phyloP scores from a whole-genome alignment of 1,139 yeast species.

The Hyphopichia fennica region DNA sequence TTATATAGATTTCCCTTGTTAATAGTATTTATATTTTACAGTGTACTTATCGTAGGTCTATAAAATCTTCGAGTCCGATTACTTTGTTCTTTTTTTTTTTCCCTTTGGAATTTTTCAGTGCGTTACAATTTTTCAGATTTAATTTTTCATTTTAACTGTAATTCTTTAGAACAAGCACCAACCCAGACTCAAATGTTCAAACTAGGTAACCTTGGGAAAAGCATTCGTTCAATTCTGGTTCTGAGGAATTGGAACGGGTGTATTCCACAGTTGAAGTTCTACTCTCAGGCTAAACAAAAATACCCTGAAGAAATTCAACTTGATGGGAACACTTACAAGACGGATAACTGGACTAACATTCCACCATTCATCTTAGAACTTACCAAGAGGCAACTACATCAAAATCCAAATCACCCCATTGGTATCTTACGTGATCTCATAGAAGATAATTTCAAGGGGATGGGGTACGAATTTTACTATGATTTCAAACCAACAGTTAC shows the following conservation, averaged over 20 bases:
- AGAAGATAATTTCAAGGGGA: constrained; percentile 61
- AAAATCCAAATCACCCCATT: constrained; percentile 77
- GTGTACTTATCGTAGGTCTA: neutral
- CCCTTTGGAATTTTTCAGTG: neutral
- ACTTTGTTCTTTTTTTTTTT: constrained; percentile 2
- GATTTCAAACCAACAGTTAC: constrained; percentile 84
- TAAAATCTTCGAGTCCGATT: neutral
- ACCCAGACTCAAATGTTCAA: neutral
- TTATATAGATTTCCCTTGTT: neutral
- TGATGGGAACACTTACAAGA: constrained; percentile 51
- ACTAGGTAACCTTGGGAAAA: neutral
- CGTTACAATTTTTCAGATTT: neutral
- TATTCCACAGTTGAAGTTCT: neutral
- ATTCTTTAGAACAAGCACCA: neutral
- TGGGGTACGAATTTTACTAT: constrained; percentile 80
- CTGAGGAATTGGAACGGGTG: neutral
- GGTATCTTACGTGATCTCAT: constrained; percentile 79
- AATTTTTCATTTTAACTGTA: neutral
- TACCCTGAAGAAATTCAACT: constrained; percentile 39
- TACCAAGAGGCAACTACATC: constrained; percentile 73
- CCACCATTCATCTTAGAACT: constrained; percentile 71
- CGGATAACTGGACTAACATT: constrained; percentile 85
- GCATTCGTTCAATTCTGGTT: neutral
- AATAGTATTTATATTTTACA: neutral
- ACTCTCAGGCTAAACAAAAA: constrained; percentile 2